phyloP scores from a whole-genome alignment of 345 rosid species.

The Salix koriyanagi region DNA sequence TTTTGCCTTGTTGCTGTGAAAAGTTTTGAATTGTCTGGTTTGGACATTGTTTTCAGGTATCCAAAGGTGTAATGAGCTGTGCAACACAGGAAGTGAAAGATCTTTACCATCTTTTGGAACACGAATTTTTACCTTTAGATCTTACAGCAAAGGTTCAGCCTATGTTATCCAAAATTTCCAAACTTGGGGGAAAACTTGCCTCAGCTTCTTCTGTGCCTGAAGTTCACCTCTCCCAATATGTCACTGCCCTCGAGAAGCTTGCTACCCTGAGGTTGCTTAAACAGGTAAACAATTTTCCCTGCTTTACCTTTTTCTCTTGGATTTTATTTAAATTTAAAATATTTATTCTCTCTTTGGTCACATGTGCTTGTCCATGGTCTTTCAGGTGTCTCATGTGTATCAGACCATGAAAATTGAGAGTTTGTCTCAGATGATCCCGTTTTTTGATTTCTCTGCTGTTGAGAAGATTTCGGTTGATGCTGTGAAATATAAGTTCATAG shows the following conservation, averaged over 20 bases:
- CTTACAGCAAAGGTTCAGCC: constrained; percentile 79
- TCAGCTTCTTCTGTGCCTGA: constrained; percentile 92
- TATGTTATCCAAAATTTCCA: constrained; percentile 64
- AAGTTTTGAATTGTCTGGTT: neutral
- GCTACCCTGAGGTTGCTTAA: constrained; percentile 82
- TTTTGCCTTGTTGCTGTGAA: neutral
- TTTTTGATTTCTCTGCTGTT: constrained; percentile 69
- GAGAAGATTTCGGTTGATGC: constrained; percentile 97
- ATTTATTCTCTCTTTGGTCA: neutral
- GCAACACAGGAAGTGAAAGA: constrained; percentile 97
- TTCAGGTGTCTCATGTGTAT: constrained; percentile 87
- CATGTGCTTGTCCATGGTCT: constrained; percentile 5
- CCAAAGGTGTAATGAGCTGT: constrained; percentile 89
- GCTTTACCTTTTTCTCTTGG: neutral
- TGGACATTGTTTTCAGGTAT: constrained; percentile 44
- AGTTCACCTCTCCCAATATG: constrained; percentile 75
- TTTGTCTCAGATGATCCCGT: constrained; percentile 81
- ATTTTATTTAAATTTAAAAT: neutral
- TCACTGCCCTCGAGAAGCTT: constrained; percentile 82
- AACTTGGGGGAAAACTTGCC: constrained; percentile 82
- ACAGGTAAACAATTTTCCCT: constrained; percentile 49
- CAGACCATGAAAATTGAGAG: constrained; percentile 76
- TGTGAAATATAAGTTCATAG: constrained; percentile 66
- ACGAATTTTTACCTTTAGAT: constrained; percentile 82
- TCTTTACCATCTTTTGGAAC: constrained; percentile 82